These are phyloP conservation scores for Aegilops tauschii DNA, from an alignment of 176 grass and related monocot genomes.

Conservation along the genomic window DNA sequence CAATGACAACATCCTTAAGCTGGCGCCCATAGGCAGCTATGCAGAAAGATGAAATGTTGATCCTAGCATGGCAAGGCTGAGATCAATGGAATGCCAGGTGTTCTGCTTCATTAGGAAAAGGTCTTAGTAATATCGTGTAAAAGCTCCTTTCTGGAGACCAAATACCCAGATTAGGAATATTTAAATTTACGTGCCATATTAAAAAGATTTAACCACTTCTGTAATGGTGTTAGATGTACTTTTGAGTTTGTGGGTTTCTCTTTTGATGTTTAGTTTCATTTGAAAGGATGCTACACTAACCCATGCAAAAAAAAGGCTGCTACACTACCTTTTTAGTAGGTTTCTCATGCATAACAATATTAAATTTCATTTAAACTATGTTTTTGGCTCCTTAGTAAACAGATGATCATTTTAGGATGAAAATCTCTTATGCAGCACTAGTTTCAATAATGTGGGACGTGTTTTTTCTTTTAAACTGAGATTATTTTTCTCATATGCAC, in stretches of 20 bases:
- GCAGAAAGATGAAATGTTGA: neutral
- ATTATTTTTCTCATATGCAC: constrained; percentile 5
- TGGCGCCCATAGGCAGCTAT: neutral
- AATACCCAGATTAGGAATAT: neutral
- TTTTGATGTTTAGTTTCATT: neutral
- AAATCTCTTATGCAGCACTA: neutral
- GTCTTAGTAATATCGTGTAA: neutral
- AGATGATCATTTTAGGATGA: neutral
- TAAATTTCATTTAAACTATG: neutral
- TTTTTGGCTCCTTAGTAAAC: neutral
- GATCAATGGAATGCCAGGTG: constrained; percentile 1
- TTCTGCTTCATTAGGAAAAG: constrained; percentile 18
- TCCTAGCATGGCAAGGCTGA: constrained; percentile 9
- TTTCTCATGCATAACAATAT: neutral
- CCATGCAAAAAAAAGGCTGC: neutral
- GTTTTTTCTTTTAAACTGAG: neutral
- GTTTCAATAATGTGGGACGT: neutral
- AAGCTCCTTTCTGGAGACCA: constrained; percentile 6
- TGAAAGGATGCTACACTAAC: neutral
- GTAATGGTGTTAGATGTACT: neutral
- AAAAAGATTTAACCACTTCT: neutral
- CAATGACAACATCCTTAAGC: neutral
- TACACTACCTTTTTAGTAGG: neutral
- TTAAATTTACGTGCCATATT: neutral
- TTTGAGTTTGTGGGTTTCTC: neutral